Evolutionary conservation across 371 early-diverging fungal species (phyloP), one percentile per base, ranked within the genome.

Genomic region (Synchytrium microbalum): DNA sequence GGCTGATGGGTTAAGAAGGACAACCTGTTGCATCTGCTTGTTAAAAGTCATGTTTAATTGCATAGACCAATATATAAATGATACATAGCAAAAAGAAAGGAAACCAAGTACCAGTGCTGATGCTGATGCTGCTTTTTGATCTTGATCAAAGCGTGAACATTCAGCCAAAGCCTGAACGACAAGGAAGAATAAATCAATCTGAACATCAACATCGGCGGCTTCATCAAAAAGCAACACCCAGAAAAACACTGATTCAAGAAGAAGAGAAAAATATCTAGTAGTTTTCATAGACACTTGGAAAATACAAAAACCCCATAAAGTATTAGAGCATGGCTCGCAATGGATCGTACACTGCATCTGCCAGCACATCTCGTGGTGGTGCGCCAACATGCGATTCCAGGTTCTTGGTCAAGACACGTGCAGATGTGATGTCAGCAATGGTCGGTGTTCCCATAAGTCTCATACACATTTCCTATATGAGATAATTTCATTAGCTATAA

Each of bases 391-490:
- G 60, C 28, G 8, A 13, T 5, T n/a, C 23, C 60, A 59, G 29
- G 28, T 59, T 59, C 23, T 59, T n/a, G 10, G 29, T 53, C 54
- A 59, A 53, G 13, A 59, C n/a, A 28, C 54, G 5, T 10, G 23
- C 25, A 8, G 60, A 29, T 28, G 5, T 30, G n/a, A 59, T 28
- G 28, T 59, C 60, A n/a, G 23, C 30, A n/a, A 59, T n/a, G 10
- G 32, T 59, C 5, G 60, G 32, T 28, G 60, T 30, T 5, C 60
- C 62, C 62, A 62, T 59, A 8, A 59, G 31, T 25, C 62, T 25
- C 62, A 62, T 62, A 27, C n/a, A 19, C 62, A 62, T 62, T 32
- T 59, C 59, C 59, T n/a, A n/a, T n/a, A n/a, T n/a, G n/a, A n/a
- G n/a, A n/a, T n/a, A n/a, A n/a, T n/a, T n/a, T n/a, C n/a, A n/a